A percentile compares a stretch with the other conserved stretches of the same genome.
Evolutionary conservation across 1,284 basidiomycete genomes (phyloP).

Genomic region (Gastroboletus turbinatus): DNA sequence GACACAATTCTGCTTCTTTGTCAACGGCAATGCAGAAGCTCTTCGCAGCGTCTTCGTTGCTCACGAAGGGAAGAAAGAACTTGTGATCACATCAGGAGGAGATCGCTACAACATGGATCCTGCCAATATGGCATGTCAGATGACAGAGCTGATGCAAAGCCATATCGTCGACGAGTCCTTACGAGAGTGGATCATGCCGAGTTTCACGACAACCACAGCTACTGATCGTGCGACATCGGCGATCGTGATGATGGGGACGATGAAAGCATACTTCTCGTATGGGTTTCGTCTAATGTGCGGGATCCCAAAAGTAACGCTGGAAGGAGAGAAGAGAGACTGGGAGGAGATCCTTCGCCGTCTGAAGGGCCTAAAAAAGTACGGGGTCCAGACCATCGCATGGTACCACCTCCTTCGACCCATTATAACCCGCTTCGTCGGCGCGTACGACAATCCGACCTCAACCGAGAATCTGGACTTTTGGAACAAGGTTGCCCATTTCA

Average conservation of each 20-base stretch:
- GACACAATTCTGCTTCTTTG: constrained; percentile 39
- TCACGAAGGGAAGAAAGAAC: constrained; percentile 10
- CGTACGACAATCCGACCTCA: constrained; percentile 31
- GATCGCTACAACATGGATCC: background rate
- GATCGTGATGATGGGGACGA: constrained; percentile 41
- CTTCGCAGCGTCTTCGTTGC: background rate
- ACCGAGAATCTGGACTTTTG: constrained; percentile 33
- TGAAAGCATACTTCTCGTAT: constrained; percentile 40
- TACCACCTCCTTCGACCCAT: constrained; percentile 34
- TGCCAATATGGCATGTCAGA: background rate
- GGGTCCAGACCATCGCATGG: constrained; percentile 8
- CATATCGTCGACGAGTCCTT: background rate
- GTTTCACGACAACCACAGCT: constrained; percentile 10
- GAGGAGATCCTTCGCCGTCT: constrained; percentile 25
- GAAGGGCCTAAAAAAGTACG: constrained; percentile 33
- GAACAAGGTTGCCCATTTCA: constrained; percentile 27
- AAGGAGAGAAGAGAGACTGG: constrained; percentile 36
- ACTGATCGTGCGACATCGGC: background rate
- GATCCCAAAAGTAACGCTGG: constrained; percentile 44
- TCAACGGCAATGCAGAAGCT: constrained; percentile 38
- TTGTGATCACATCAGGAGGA: constrained; percentile 5
- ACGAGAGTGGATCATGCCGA: background rate
- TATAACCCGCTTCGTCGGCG: constrained; percentile 27
- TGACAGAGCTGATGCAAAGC: background rate
- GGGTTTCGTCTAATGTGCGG: constrained; percentile 33